Evolutionary conservation across 139 green algal species (phyloP), one percentile per base, ranked within the genome.

Genomic region (Micromonas pusilla): DNA sequence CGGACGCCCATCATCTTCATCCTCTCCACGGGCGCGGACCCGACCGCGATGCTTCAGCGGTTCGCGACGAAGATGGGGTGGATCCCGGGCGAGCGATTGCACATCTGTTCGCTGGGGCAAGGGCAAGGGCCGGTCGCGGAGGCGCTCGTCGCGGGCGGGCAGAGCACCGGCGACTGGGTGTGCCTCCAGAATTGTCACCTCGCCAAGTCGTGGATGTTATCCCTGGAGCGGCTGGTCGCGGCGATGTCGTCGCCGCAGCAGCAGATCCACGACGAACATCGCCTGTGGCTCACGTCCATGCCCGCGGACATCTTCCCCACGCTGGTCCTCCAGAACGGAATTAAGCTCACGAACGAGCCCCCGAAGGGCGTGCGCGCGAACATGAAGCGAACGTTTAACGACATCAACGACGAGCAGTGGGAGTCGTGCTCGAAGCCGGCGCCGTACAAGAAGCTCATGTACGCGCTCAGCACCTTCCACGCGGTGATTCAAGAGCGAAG

Each of bases 171-270:
- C 16, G 83, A 94, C 81, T 96, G 91, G 91, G 87, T 96, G 73
- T 91, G 83, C 72, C 87, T 96, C 33, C 91, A 95, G 85, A 96
- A 96, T 86, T 96, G 91, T 86, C 91, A 96, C 81, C 84, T 96
- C 33, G 91, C 91, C 0, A 85, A 78, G 20, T 89, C 78, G 37
- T 96, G 90, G 89, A 93, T 96, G 89, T 83, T 83, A 53, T 72
- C 31, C 23, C 52, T 89, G 67, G 85, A 86, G 68, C 23, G 2
- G 33, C 80, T 83, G 25, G 80, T 89, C 0, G 79, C 53, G 45
- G 68, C 76, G 20, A 28, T 53, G 20, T 33, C 33, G 2, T 36
- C 76, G 25, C 78, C 91, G 60, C 87, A 95, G 76, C 80, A 84
- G 3, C 36, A 81, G 37, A 87, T 88, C 21, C 90, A 96, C 76